phyloP scores from a whole-genome alignment of 352 stramenopile species.

The Pythium rhizo-oryzae region DNA sequence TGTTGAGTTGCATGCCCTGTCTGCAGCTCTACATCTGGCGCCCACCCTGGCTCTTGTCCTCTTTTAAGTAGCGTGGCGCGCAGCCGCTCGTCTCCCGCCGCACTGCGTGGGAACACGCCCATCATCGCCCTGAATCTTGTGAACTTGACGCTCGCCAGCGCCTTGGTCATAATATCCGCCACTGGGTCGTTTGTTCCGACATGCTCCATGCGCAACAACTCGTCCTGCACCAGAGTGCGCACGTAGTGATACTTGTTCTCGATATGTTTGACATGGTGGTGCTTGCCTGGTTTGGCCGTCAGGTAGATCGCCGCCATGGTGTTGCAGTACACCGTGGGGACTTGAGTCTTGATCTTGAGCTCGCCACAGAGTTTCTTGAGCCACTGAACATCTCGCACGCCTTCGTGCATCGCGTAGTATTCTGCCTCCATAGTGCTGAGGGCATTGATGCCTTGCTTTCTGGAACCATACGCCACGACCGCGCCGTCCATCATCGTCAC shows the following conservation, averaged over 20 bases:
- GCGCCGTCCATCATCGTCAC: conserved; percentile 28
- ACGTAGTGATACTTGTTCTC: conserved; percentile 34
- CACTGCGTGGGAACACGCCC: conserved; percentile 4
- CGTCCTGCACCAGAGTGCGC: conserved; percentile 9
- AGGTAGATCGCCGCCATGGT: conserved; percentile 29
- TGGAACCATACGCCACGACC: conserved; percentile 29
- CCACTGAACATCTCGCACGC: conserved; percentile 27
- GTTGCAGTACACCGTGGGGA: conserved; percentile 19
- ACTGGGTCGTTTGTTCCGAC: conserved; percentile 28
- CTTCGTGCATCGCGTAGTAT: conserved; percentile 34
- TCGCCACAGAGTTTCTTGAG: conserved; percentile 22
- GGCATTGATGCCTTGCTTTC: conserved; percentile 34
- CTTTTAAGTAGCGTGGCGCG: too few species aligned
- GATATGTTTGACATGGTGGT: conserved; percentile 31
- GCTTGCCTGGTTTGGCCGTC: conserved; percentile 30
- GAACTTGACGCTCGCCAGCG: conserved; percentile 25
- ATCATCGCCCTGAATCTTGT: conserved; percentile 21
- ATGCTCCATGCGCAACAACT: conserved; percentile 4
- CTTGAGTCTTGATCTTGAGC: conserved; percentile 14
- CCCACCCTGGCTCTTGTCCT: too few species aligned
- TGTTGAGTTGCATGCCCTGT: too few species aligned
- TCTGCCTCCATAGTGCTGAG: conserved; percentile 34
- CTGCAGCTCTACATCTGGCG: too few species aligned
- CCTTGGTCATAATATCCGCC: conserved; percentile 34
- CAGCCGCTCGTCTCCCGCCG: too few species aligned